Evolutionary conservation across 768 basidiomycete genomes (phyloP), one percentile per base, ranked within the genome.

Genomic region (Serendipita sp.): DNA sequence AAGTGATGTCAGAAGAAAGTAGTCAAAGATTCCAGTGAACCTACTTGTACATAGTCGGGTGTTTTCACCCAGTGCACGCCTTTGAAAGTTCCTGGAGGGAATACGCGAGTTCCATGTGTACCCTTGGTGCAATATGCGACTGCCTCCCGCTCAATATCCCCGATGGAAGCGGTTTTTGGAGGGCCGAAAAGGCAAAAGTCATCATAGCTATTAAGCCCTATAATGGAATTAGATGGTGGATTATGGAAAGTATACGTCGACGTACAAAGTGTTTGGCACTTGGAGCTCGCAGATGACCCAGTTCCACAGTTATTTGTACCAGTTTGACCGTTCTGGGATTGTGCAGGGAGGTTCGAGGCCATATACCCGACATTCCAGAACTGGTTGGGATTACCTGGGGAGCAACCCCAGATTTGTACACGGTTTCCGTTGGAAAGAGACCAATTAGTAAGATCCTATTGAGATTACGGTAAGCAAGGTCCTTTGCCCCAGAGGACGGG

Each of bases 261-360:
- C 27, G 23, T 36, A 18, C 46, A 37, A 23, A 50, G 43, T 67
- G 83, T 83, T 69, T 89, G 88, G 73, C 88, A 91, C 64, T 73
- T 72, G 2, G 84, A 84, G 3, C 73, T 76, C 72, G 83, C 83
- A 70, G 76, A 80, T 60, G 75, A 72, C 16, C 71, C 74, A 2
- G 79, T 77, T 6, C 83, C 84, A 71, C 88, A 91, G 64, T 78
- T 73, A 71, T 87, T 85, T 13, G 83, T 83, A 15, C 83, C 84
- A 5, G 76, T 64, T 71, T 86, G 86, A 31, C 83, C 86, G 46
- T 77, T 69, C 69, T 87, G 79, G 13, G 79, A 71, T 66, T 68
- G 62, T 67, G 69, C 34, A 3, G 67, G 70, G 18, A 80, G 76
- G 33, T 69, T 66, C 64, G 70, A 74, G 64, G 71, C 69, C 33